These are phyloP conservation scores for Lasiodiplodia citricola DNA, from an alignment of 2,329 filamentous ascomycete species.

Conservation along the genomic window DNA sequence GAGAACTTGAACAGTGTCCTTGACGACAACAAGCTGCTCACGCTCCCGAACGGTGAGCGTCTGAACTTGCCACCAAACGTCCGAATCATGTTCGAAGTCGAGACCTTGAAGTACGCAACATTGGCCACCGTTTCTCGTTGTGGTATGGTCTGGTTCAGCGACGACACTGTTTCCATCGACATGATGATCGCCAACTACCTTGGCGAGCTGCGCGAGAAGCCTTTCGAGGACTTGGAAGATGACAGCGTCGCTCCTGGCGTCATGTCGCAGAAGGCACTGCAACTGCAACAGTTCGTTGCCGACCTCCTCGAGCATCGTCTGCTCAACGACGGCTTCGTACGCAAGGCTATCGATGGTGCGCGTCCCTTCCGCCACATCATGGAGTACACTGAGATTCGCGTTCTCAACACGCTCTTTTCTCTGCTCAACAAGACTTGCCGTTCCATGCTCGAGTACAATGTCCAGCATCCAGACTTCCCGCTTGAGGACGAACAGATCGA, in stretches of 20 bases:
- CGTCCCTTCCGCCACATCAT: constrained; percentile 91
- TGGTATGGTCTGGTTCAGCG: constrained; percentile 99
- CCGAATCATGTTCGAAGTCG: constrained; percentile 99
- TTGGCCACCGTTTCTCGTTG: constrained; percentile 99
- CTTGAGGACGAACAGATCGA: constrained; percentile 90
- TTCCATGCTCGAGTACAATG: constrained; percentile 93
- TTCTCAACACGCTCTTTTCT: constrained; percentile 91
- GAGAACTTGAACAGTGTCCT: constrained; percentile 99
- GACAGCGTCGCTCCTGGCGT: constrained; percentile 70
- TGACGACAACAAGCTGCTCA: constrained; percentile 98
- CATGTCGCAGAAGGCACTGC: constrained; percentile 68
- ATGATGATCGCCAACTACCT: constrained; percentile 96
- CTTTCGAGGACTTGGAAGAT: constrained; percentile 95
- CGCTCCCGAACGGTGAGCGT: constrained; percentile 95
- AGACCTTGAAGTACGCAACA: constrained; percentile 95
- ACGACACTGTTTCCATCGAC: constrained; percentile 88
- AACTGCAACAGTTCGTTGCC: constrained; percentile 79
- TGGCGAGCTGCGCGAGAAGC: constrained; percentile 76
- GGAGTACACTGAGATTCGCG: constrained; percentile 92
- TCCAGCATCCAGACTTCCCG: constrained; percentile 91
- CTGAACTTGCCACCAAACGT: constrained; percentile 93
- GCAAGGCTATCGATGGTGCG: constrained; percentile 76
- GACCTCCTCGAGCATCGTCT: constrained; percentile 78
- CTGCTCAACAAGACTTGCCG: constrained; percentile 92
- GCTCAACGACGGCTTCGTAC: constrained; percentile 78